Conservation (phyloP, 345 rosid species). For the Acer saccharum region DNA sequence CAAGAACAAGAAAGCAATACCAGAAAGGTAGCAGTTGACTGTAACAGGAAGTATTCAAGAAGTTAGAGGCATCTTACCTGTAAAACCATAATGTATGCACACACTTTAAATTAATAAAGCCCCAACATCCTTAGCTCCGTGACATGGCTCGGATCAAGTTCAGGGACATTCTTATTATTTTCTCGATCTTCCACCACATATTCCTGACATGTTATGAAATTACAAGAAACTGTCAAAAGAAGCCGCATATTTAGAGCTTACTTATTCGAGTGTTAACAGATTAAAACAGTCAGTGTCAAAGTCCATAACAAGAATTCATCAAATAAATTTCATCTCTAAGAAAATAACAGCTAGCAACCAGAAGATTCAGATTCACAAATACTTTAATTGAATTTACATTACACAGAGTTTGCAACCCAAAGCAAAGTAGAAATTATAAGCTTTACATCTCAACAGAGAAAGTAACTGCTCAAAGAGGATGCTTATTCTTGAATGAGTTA, state of each 20-base stretch:
- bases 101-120: conserved; percentile 48
- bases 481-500: neutral
- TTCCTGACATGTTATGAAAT: conserved; percentile 53
- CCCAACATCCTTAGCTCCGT: conserved; percentile 93
- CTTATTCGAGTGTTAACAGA: neutral
- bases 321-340: conserved; percentile 2
- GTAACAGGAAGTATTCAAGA: neutral
- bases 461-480: conserved; percentile 5
- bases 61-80: conserved; percentile 31
- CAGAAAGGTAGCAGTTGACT: neutral
- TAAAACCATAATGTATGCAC: conserved; percentile 11
- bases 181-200: conserved; percentile 94
- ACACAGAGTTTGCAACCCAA: too few species aligned
- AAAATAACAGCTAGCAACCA: conserved; percentile 19
- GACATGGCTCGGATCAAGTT: conserved; percentile 85
- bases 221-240: neutral
- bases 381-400: neutral
- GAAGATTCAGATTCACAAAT: neutral
- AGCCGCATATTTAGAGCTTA: neutral
- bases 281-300: neutral
- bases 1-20: neutral
- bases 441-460: too few species aligned
- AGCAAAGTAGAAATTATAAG: too few species aligned
- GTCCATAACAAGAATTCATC: neutral
- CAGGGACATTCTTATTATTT: conserved; percentile 66